Evolutionary conservation across 257 asterid genomes (phyloP).

Genomic region (Linderniella brevidens): DNA sequence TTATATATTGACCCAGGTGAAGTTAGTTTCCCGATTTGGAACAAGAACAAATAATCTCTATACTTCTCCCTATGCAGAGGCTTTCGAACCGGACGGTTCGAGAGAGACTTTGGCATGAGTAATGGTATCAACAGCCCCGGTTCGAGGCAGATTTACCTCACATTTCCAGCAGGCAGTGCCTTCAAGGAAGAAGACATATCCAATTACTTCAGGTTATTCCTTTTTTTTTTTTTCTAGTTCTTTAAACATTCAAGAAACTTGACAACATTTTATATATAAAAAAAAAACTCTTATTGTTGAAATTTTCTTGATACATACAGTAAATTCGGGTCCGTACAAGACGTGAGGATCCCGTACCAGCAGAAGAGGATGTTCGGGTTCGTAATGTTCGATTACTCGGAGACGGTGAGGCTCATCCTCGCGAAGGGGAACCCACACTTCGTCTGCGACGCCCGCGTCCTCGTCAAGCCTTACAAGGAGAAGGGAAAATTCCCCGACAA

Average conservation of each 20-base stretch:
- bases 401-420: constrained; percentile 52
- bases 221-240: background rate
- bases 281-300: background rate
- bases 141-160: no score
- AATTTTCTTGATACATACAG: constrained; percentile 16
- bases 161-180: no score
- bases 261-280: background rate
- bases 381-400: constrained; percentile 52
- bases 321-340: constrained; percentile 72
- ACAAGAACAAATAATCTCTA: no score
- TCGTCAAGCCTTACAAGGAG: constrained; percentile 81
- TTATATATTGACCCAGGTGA: no score
- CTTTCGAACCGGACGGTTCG: no score
- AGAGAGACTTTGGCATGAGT: no score
- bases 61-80: no score
- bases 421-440: constrained; percentile 75
- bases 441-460: constrained; percentile 83
- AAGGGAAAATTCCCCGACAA: constrained; percentile 47
- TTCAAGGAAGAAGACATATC: no score
- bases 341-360: constrained; percentile 87
- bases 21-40: no score
- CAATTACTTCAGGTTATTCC: no score
- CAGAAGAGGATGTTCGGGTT: constrained; percentile 86
- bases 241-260: constrained; percentile 7
- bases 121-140: no score